Evolutionary conservation across 306 rosid genomes (phyloP), one percentile per base, ranked within the genome.

Genomic region (Myrica gale): DNA sequence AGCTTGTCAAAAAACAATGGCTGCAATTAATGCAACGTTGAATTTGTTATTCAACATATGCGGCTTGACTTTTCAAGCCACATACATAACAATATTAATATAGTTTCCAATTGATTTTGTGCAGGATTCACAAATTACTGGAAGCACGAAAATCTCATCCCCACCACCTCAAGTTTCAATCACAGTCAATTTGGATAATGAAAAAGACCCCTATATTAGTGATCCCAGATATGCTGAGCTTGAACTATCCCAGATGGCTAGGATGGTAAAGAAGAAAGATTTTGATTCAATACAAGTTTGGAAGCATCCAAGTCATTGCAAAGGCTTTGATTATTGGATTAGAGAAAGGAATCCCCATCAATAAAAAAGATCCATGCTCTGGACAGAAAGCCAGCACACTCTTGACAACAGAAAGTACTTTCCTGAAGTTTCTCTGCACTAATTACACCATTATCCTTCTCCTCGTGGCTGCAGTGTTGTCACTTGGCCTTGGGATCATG

Each of bases 401-500:
- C 51, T 23, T 16, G 5, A 45, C 56, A 57, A 45, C 74, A 16
- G 47, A 54, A 17, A n/a, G 52, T 26, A 51, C 53, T 11, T 71
- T 76, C 70, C 44, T 71, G 6, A 45, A 50, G 12, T 7, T 54
- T 54, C 74, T 81, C 15, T 69, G 63, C 70, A 63, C 52, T 17
- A 50, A 54, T 26, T n/a, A 0, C 55, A 65, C 60, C 37, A 7
- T 81, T 47, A 0, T 76, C 16, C 77, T 81, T 66, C 84, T 81
- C 12, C 12, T 32, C 5, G 1, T 46, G 12, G 68, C 69, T 0
- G 71, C 69, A 0, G 37, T 0, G 54, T 46, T 81, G 61, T 71
- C 73, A 39, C 48, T n/a, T 72, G 70, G 46, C n/a, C 76, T 76
- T 1, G 84, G 81, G 1, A 72, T 81, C 69, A 42, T 53, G 69